These are phyloP conservation scores for Bryoerythrophyllum caledonicum DNA, from an alignment of 225 moss, liverwort and hornwort species.

Conservation along the genomic window DNA sequence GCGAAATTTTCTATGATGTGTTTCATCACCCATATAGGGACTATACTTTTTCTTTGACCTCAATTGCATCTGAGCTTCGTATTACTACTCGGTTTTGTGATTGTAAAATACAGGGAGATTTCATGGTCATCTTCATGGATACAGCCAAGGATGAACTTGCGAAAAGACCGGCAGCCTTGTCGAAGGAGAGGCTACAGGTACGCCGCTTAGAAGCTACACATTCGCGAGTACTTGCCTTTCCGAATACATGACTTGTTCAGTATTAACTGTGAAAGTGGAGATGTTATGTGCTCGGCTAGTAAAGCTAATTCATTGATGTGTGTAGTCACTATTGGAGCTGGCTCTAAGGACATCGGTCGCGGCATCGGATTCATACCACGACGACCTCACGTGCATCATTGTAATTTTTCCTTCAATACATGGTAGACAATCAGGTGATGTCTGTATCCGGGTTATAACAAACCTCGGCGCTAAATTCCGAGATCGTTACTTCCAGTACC, in stretches of 20 bases:
- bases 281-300: not conserved
- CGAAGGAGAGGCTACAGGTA: conserved; percentile 80
- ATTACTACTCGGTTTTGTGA: not conserved
- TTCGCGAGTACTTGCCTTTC: not conserved
- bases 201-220: not conserved
- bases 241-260: not conserved
- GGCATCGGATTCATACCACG: conserved; percentile 91
- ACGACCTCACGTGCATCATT: conserved; percentile 85
- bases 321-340: conserved; percentile 86
- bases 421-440: conserved; percentile 5
- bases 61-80: conserved; percentile 6
- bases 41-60: conserved; percentile 12
- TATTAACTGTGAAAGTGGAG: not conserved
- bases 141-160: conserved; percentile 89
- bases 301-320: conserved; percentile 7
- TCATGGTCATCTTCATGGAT: conserved; percentile 97
- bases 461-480: too few relatives aligned
- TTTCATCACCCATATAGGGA: not conserved
- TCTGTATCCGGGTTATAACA: conserved; percentile 17
- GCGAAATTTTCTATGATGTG: not conserved
- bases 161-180: conserved; percentile 75
- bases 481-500: not conserved
- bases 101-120: conserved; percentile 70
- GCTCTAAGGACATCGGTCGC: conserved; percentile 92
- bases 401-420: conserved; percentile 37